Conservation (phyloP, 2,329 filamentous ascomycete genomes). For the Xylaria sp. region DNA sequence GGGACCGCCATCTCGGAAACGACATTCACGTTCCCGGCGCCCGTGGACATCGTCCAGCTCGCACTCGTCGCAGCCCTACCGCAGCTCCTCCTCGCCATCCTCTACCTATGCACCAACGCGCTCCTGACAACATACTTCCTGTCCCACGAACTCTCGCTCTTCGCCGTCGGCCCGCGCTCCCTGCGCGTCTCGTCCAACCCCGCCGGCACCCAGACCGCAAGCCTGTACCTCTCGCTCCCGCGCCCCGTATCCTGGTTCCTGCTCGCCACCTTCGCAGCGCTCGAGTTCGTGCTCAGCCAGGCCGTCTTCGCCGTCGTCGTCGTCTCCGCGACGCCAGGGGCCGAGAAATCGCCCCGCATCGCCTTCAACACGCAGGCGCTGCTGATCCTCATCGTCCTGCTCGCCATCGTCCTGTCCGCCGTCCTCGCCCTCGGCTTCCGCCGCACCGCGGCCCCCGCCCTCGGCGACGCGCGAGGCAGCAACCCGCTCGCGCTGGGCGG, state of each 20-base stretch:
- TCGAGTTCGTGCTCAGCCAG: conserved; percentile 55
- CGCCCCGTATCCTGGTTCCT: conserved; percentile 52
- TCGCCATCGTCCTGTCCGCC: conserved; percentile 45
- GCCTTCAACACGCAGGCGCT: conserved; percentile 52
- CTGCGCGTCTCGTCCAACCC: conserved; percentile 54
- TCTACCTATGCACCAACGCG: conserved; percentile 56
- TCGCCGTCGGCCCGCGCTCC: conserved; percentile 43
- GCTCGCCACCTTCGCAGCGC: conserved; percentile 49
- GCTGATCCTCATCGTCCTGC: conserved; percentile 48
- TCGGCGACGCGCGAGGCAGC: conserved; percentile 44
- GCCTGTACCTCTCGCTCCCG: conserved; percentile 57
- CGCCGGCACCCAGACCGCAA: conserved; percentile 52
- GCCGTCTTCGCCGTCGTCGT: conserved; percentile 45
- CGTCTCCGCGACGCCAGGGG: neutral
- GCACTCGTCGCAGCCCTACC: conserved; percentile 52
- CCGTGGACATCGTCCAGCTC: conserved; percentile 36
- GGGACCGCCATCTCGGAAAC: conserved; percentile 45
- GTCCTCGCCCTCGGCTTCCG: conserved; percentile 49
- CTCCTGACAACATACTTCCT: conserved; percentile 55
- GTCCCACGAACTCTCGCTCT: conserved; percentile 56
- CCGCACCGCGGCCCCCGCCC: conserved; percentile 45
- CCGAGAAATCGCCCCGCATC: conserved; percentile 38
- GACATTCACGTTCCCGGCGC: conserved; percentile 39
- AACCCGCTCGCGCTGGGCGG: conserved; percentile 57
- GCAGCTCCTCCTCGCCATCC: conserved; percentile 53